Evolutionary conservation across 352 stramenopile species (phyloP).

Genomic region (Plasmopara halstedii): DNA sequence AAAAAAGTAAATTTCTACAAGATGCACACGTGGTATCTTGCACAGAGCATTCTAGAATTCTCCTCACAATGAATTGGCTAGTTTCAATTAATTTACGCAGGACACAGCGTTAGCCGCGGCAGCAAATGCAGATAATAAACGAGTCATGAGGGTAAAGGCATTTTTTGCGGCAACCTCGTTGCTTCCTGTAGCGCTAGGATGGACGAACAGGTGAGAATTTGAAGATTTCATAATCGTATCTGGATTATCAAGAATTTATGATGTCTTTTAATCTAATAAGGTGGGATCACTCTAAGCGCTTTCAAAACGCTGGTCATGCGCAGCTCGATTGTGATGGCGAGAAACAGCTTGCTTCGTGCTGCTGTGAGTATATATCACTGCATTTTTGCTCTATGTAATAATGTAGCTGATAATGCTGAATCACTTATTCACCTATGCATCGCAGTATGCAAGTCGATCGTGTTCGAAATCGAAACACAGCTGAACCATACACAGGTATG

Average conservation of each 20-base stretch:
- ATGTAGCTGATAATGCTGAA: neutral
- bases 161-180: slow-evolving; percentile 8
- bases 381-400: neutral
- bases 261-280: too few relatives aligned
- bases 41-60: slow-evolving; percentile 27
- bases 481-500: slow-evolving; percentile 55
- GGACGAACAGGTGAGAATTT: slow-evolving; percentile 42
- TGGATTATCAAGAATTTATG: too few relatives aligned
- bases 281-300: slow-evolving; percentile 79
- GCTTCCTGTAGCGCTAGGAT: slow-evolving; percentile 26
- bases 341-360: slow-evolving; percentile 54
- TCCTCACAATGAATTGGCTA: neutral
- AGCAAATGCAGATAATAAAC: slow-evolving; percentile 1
- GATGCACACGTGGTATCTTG: neutral
- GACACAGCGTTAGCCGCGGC: neutral
- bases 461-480: slow-evolving; percentile 74
- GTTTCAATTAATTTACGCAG: slow-evolving; percentile 1
- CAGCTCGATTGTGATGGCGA: slow-evolving; percentile 59
- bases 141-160: slow-evolving; percentile 17
- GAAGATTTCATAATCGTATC: too few relatives aligned
- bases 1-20: neutral
- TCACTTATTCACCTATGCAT: neutral
- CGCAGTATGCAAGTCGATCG: slow-evolving; percentile 75
- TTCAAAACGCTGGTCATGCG: slow-evolving; percentile 46
- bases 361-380: slow-evolving; percentile 37